phyloP scores from a whole-genome alignment of 2,329 filamentous ascomycete species.

The Claviceps humidiphila region DNA sequence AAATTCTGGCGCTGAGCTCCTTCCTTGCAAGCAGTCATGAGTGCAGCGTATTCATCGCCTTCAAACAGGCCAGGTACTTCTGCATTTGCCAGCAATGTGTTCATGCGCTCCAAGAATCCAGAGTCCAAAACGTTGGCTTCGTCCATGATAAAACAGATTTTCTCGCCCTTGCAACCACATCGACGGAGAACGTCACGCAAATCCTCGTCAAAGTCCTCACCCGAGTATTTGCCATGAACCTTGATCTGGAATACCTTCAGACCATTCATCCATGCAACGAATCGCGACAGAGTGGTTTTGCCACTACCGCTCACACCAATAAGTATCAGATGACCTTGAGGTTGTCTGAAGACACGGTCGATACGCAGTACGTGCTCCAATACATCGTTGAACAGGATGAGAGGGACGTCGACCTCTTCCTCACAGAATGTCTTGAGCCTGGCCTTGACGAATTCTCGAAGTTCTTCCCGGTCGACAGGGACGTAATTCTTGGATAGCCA shows the following conservation, averaged over 20 bases:
- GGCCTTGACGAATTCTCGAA: slow-evolving; percentile 95
- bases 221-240: slow-evolving; percentile 95
- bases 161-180: slow-evolving; percentile 94
- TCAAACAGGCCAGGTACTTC: slow-evolving; percentile 98
- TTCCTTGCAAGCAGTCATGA: slow-evolving; percentile 99
- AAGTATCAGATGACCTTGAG: slow-evolving; percentile 93
- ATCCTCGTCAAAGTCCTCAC: slow-evolving; percentile 97
- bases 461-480: slow-evolving; percentile 85
- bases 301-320: slow-evolving; percentile 98
- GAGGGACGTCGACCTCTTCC: slow-evolving; percentile 94
- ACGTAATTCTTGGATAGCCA: slow-evolving; percentile 99
- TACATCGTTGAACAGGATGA: slow-evolving; percentile 99
- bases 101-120: slow-evolving; percentile 98
- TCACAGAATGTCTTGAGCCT: slow-evolving; percentile 97
- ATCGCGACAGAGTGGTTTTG: slow-evolving; percentile 94
- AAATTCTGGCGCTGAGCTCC: slow-evolving; percentile 92
- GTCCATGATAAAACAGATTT: slow-evolving; percentile 99
- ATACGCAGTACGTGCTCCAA: slow-evolving; percentile 96
- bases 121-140: slow-evolving; percentile 97
- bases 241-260: slow-evolving; percentile 99
- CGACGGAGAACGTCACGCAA: slow-evolving; percentile 83
- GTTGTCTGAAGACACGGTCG: slow-evolving; percentile 95
- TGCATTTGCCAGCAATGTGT: slow-evolving; percentile 95
- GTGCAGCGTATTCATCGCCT: slow-evolving; percentile 93
- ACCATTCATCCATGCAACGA: slow-evolving; percentile 99